Evolutionary conservation across 768 basidiomycete genomes (phyloP), one percentile per base, ranked within the genome.

Genomic region (Trametes cingulata): DNA sequence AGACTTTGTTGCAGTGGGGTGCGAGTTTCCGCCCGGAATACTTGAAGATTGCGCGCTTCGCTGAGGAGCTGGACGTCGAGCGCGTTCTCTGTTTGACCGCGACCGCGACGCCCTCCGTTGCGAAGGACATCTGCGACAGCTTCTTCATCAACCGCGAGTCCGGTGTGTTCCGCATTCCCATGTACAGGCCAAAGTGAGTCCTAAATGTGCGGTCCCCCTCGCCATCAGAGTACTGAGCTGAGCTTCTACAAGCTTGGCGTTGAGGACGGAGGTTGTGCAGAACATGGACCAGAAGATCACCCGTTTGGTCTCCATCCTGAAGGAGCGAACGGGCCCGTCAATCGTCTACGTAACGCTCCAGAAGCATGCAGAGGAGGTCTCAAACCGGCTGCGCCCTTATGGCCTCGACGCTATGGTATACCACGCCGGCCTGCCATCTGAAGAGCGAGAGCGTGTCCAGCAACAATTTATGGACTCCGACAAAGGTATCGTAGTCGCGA

Each of bases 301-400:
- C 4, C 63, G 71, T 22, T 66, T 80, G 13, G 69, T 78, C 0
- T 74, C 78, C 0, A 69, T 76, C 24, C 65, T 80, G 47, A 63
- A 74, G 41, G 45, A 63, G 0, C 70, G 78, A 33, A 76, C 70
- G 0, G 78, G 78, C 19, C 77, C 80, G 15, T 72, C 73, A 6
- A 80, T 82, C 60, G 64, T 82, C 42, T 81, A 82, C 61, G 78
- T 80, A 3, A 79, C 80, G 3, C 68, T 74, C 2, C 80, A 82
- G 57, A 70, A 67, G 43, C 76, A 80, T 10, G 73, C 77, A 0
- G 74, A 77, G 48, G 74, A 77, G 24, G 71, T 80, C 0, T 73
- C 75, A 3, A 53, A 66, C 3, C 53, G 56, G 0, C 66, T 82
- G 8, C 60, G 59, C 8, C 41, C 64, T 0, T 56, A 68, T 29